Percentiles rank a stretch among this genome's conserved stretches.
Evolutionary conservation across 2,329 filamentous ascomycete genomes (phyloP).

Genomic region (Lasiodiplodia sp.): DNA sequence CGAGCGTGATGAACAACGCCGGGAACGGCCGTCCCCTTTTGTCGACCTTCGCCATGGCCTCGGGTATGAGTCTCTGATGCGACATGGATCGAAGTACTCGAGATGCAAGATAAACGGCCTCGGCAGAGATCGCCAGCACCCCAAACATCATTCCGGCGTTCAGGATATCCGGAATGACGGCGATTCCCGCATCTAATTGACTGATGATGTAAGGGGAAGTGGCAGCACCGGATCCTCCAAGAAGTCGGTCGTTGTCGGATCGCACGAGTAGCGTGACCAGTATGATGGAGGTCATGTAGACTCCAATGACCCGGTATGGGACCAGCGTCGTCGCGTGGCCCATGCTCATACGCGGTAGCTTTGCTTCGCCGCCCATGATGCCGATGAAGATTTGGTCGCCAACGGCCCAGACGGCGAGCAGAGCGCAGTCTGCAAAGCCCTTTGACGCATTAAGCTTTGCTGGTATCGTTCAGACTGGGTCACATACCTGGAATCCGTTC

Average conservation of each 20-base stretch:
- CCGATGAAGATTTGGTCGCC: constrained; percentile 49
- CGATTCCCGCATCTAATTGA: constrained; percentile 39
- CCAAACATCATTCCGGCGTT: constrained; percentile 44
- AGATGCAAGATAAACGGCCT: constrained; percentile 44
- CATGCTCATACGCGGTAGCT: constrained; percentile 48
- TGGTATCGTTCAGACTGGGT: not conserved
- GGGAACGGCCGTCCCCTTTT: constrained; percentile 40
- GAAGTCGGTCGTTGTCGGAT: constrained; percentile 9
- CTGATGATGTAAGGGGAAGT: constrained; percentile 46
- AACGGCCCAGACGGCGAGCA: constrained; percentile 30
- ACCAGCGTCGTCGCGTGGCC: constrained; percentile 51
- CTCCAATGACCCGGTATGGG: constrained; percentile 47
- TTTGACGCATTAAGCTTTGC: not conserved
- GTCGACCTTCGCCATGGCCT: constrained; percentile 40
- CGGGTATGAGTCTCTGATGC: constrained; percentile 37
- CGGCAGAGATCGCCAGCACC: constrained; percentile 42
- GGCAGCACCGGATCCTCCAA: constrained; percentile 38
- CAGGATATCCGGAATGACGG: constrained; percentile 40
- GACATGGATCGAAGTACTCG: constrained; percentile 43
- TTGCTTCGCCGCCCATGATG: constrained; percentile 49
- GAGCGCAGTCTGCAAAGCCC: constrained; percentile 15
- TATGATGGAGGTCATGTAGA: constrained; percentile 44
- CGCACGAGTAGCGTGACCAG: constrained; percentile 36
- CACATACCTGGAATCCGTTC: constrained; percentile 44
- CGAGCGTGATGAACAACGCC: constrained; percentile 39